Evolutionary conservation across 306 rosid species (phyloP).

Genomic region (Cucurbita ficifolia): DNA sequence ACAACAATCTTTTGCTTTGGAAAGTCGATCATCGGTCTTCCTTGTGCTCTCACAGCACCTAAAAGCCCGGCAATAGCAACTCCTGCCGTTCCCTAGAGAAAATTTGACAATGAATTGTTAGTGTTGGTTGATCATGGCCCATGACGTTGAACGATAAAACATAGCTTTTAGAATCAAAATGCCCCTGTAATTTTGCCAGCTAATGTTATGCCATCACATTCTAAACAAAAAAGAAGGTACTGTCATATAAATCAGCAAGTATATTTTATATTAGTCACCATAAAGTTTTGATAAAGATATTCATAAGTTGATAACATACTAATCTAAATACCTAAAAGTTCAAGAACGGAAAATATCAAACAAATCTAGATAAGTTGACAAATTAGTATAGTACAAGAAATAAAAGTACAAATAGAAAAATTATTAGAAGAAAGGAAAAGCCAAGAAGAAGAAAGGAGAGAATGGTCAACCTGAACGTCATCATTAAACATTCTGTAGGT

Average conservation of each 20-base stretch:
- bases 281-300: not conserved
- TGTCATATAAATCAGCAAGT: not conserved
- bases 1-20: slow-evolving; percentile 97
- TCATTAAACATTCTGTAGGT: slow-evolving; percentile 95
- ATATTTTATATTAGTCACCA: not conserved
- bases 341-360: not conserved
- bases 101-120: slow-evolving; percentile 11
- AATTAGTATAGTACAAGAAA: not conserved
- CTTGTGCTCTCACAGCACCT: slow-evolving; percentile 99
- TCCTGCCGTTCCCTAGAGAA: slow-evolving; percentile 87
- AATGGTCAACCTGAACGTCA: slow-evolving; percentile 74
- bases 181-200: not conserved
- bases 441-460: not conserved
- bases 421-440: not conserved
- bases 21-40: slow-evolving; percentile 94
- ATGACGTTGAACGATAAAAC: not conserved
- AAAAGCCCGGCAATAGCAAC: slow-evolving; percentile 97
- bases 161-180: not conserved
- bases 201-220: not conserved
- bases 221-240: not conserved
- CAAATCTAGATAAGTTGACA: not conserved
- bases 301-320: not conserved
- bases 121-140: not conserved
- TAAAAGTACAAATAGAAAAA: not conserved
- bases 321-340: not conserved